Conservation (phyloP, 2,329 filamentous ascomycete species). For the Claviceps fusiformis region DNA sequence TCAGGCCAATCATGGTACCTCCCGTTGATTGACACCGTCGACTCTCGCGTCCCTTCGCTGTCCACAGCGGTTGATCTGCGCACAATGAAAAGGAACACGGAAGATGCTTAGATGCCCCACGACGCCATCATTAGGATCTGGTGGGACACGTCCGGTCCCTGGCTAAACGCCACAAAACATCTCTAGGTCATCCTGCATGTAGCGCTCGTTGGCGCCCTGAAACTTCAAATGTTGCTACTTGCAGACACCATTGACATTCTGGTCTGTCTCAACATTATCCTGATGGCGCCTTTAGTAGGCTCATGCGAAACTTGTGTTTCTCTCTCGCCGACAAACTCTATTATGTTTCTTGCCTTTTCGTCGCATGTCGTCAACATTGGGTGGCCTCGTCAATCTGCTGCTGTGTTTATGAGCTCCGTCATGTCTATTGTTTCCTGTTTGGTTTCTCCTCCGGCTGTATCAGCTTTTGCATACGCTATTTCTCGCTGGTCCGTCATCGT, state of each 20-base stretch:
- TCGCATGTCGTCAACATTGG: background rate
- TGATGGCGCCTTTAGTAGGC: background rate
- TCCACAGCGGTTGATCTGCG: background rate
- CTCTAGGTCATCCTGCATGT: background rate
- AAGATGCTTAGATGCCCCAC: background rate
- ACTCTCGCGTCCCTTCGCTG: background rate
- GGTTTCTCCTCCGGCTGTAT: background rate
- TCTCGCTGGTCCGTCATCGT: background rate
- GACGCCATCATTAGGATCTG: background rate
- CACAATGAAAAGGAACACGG: background rate
- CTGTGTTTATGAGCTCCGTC: background rate
- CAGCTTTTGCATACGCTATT: background rate
- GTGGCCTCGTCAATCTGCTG: no score
- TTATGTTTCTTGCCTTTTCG: slow-evolving; percentile 5
- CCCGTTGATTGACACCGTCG: background rate
- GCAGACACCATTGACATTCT: background rate
- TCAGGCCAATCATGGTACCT: no score
- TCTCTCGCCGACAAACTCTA: slow-evolving; percentile 6
- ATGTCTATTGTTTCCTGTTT: background rate
- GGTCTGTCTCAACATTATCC: background rate
- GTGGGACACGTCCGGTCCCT: background rate
- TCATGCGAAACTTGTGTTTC: slow-evolving; percentile 5
- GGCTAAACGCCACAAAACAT: slow-evolving; percentile 1
- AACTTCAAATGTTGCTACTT: slow-evolving; percentile 31
- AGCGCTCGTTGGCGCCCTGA: slow-evolving; percentile 28